phyloP scores from a whole-genome alignment of 192 early-diverging fungal genomes.

The Funneliformis mosseae region DNA sequence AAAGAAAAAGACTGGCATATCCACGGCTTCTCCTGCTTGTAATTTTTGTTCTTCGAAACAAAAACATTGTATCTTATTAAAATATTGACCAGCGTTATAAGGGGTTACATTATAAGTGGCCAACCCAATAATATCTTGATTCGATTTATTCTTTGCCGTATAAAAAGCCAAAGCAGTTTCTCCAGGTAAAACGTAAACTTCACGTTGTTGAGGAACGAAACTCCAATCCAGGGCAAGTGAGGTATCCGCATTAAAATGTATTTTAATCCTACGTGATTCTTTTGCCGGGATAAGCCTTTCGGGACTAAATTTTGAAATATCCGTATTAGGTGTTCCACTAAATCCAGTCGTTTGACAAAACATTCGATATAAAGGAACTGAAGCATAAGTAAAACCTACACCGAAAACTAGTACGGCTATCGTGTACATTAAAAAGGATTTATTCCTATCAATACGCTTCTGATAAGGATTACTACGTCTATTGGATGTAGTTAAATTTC shows the following conservation, averaged over 20 bases:
- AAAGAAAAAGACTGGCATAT: slow-evolving; percentile 97
- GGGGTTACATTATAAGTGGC: slow-evolving; percentile 97
- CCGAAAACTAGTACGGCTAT: slow-evolving; percentile 81
- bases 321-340: slow-evolving; percentile 86
- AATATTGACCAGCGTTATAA: slow-evolving; percentile 89
- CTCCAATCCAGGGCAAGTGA: slow-evolving; percentile 85
- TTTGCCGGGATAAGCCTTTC: slow-evolving; percentile 67
- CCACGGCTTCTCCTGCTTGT: slow-evolving; percentile 85
- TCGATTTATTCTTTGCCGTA: slow-evolving; percentile 84
- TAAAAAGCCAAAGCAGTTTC: slow-evolving; percentile 98
- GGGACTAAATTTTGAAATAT: slow-evolving; percentile 65
- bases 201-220: slow-evolving; percentile 85
- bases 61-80: slow-evolving; percentile 99
- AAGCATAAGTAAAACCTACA: slow-evolving; percentile 86
- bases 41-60: slow-evolving; percentile 99
- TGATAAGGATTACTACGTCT: background rate
- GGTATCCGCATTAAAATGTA: slow-evolving; percentile 73
- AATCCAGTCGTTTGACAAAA: slow-evolving; percentile 93
- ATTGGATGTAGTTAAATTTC: background rate
- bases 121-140: slow-evolving; percentile 90
- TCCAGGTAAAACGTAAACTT: slow-evolving; percentile 89
- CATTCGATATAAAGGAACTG: slow-evolving; percentile 93
- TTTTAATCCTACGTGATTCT: slow-evolving; percentile 62
- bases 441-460: slow-evolving; percentile 22
- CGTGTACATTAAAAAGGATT: slow-evolving; percentile 66